These are phyloP conservation scores for Metrosideros polymorpha DNA, from an alignment of 441 rosid species.

Conservation along the genomic window DNA sequence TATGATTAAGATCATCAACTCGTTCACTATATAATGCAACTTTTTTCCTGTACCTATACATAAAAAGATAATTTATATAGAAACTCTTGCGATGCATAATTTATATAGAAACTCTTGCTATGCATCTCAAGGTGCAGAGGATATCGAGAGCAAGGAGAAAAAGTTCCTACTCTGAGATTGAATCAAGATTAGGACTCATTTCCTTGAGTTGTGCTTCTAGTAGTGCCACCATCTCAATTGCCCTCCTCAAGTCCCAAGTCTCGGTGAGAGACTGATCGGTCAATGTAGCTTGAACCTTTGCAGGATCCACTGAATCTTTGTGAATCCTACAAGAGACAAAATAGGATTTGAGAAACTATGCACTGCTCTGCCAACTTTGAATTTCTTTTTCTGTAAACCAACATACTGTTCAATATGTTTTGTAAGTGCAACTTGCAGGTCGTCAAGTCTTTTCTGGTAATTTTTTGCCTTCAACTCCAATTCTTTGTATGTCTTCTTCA, in stretches of 20 bases:
- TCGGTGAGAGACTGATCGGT: conserved; percentile 43
- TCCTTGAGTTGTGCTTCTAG: conserved; percentile 90
- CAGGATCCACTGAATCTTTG: conserved; percentile 83
- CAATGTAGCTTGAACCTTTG: conserved; percentile 75
- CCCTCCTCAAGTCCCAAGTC: conserved; percentile 57
- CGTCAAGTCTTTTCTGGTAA: conserved; percentile 73
- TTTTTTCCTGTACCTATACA: conserved; percentile 62
- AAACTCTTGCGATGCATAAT: background rate
- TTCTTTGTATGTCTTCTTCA: conserved; percentile 65
- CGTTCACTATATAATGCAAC: conserved; percentile 69
- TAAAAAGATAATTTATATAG: conserved; percentile 10
- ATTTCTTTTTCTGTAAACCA: background rate
- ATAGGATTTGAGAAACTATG: background rate
- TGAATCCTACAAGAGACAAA: conserved; percentile 59
- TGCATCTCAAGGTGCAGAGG: background rate
- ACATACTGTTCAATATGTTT: conserved; percentile 93
- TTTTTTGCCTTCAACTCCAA: conserved; percentile 76
- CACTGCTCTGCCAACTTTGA: background rate
- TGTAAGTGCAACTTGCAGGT: conserved; percentile 54
- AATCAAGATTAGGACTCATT: conserved; percentile 95
- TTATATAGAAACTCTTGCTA: background rate
- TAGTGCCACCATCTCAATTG: conserved; percentile 68
- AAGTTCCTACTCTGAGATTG: conserved; percentile 72
- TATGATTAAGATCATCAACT: conserved; percentile 68
- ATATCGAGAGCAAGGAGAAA: background rate